Base-by-base conservation (phyloP, 805 yeast species). In the Teunomyces panamensis region DNA sequence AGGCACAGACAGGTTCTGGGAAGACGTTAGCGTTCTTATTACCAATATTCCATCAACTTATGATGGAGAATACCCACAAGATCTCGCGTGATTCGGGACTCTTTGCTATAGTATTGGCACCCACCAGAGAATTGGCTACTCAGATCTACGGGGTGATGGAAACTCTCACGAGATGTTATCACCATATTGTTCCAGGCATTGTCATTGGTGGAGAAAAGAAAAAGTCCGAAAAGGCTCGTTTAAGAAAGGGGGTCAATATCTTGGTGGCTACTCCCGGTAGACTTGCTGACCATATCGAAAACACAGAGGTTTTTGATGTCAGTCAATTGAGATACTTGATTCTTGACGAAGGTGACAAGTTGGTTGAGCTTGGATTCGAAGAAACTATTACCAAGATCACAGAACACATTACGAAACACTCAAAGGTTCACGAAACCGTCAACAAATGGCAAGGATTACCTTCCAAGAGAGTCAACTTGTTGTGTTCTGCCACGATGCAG, bases 181-280 rank as follows among this genome's bases (percentile, higher is more conserved):
- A 88, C 60, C 81, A 87, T 65, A 78, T 94, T 37, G 99, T 95
- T 4, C 97, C 99, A 0, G 96, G 98, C 34, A 81, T 91, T 35
- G 96, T 94, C 24, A 90, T 90, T 68, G 99, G 99, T 61, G 99
- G 99, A 51, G 99, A 94, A 64, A 91, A 92, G 78, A 92, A 92
- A 66, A 95, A 94, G 62, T 80, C 96, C 1, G 99, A 94, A 66
- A 94, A 94, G 76, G 97, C 98, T 1, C 74, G 99, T 58, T 69
- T 94, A 30, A 79, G 99, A 62, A 92, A 92, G 65, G 99, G 99
- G 54, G 96, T 91, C 30, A 94, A 94, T 65, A 83, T 94, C 30
- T 76, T 94, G n/a, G 95, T 94, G 36, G 97, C 96, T 9, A 94
- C 99, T 0, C 99, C 99, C 2, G 99, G 99, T 51, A 80, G 99